Conservation (phyloP, 768 basidiomycete species). For the Xanthoconium stramineum region DNA sequence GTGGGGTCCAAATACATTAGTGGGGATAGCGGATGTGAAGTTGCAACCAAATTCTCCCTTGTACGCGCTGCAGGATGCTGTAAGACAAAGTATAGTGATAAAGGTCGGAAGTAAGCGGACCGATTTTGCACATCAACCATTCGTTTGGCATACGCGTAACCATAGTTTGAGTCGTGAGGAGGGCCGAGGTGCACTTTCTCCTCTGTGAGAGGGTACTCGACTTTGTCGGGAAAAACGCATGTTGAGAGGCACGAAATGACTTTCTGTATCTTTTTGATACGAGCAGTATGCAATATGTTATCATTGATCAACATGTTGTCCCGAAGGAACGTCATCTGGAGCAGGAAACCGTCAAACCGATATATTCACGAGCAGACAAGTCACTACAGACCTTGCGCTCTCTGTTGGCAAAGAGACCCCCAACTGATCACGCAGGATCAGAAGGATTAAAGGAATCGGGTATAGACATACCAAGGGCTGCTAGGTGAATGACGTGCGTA, state of each 20-base stretch:
- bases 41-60: conserved; percentile 93
- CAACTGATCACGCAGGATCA: conserved; percentile 50
- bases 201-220: conserved; percentile 90
- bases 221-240: conserved; percentile 96
- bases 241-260: conserved; percentile 95
- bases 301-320: conserved; percentile 97
- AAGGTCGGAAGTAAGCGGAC: conserved; percentile 41
- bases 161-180: conserved; percentile 93
- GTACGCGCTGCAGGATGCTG: conserved; percentile 64
- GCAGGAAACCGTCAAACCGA: background rate
- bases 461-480: conserved; percentile 71
- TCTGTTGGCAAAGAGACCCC: conserved; percentile 95
- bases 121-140: conserved; percentile 96
- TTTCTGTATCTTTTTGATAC: conserved; percentile 64
- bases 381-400: conserved; percentile 67
- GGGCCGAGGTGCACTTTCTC: conserved; percentile 89
- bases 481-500: conserved; percentile 95
- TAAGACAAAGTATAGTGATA: background rate
- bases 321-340: conserved; percentile 83
- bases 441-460: background rate
- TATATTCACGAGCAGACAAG: background rate
- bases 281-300: conserved; percentile 78
- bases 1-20: conserved; percentile 92
- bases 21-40: conserved; percentile 96
- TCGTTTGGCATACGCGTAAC: conserved; percentile 94